phyloP scores from a whole-genome alignment of 805 yeast genomes.

The Metschnikowia kofuensis region DNA sequence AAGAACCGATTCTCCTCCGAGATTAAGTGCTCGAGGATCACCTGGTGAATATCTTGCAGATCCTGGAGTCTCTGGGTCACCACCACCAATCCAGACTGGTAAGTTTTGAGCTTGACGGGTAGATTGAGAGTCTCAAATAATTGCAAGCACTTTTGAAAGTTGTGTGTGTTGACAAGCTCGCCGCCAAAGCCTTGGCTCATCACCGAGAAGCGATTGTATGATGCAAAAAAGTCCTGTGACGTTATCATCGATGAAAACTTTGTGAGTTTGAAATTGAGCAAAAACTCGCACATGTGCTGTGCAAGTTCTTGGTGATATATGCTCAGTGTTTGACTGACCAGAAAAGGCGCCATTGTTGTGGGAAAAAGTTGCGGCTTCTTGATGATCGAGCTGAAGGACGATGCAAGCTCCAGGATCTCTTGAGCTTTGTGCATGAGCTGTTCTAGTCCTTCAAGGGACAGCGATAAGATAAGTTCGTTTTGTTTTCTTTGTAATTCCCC shows the following conservation, averaged over 20 bases:
- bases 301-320: slow-evolving; percentile 66
- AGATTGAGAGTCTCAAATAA: slow-evolving; percentile 55
- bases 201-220: slow-evolving; percentile 36
- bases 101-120: slow-evolving; percentile 45
- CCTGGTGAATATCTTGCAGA: slow-evolving; percentile 23
- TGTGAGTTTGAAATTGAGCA: slow-evolving; percentile 34
- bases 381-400: slow-evolving; percentile 13
- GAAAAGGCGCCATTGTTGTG: slow-evolving; percentile 26
- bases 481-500: slow-evolving; percentile 53
- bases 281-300: slow-evolving; percentile 74
- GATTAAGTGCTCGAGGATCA: slow-evolving; percentile 24
- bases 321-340: slow-evolving; percentile 31
- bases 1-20: slow-evolving; percentile 24
- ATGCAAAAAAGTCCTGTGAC: slow-evolving; percentile 40
- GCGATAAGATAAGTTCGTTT: slow-evolving; percentile 59
- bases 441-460: slow-evolving; percentile 73
- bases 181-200: slow-evolving; percentile 48
- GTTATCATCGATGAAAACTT: slow-evolving; percentile 37
- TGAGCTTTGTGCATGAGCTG: slow-evolving; percentile 75
- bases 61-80: slow-evolving; percentile 24
- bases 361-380: slow-evolving; percentile 3
- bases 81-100: slow-evolving; percentile 35
- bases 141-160: slow-evolving; percentile 59
- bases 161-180: slow-evolving; percentile 67
- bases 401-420: slow-evolving; percentile 55